Evolutionary conservation across 805 yeast species (phyloP), one percentile per base, ranked within the genome.

Genomic region (Komagataella pastoris): DNA sequence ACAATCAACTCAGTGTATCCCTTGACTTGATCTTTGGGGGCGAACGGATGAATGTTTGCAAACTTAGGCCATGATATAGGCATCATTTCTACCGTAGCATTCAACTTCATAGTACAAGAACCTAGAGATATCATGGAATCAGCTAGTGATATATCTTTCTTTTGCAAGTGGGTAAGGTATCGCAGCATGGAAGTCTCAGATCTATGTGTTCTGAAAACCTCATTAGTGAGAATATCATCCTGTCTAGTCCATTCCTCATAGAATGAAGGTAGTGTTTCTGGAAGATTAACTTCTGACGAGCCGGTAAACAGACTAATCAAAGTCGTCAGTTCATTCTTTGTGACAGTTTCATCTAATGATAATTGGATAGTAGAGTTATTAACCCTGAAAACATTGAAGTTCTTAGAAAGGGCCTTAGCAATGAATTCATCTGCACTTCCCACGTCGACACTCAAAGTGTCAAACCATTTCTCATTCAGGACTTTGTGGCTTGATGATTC

Each of bases 101-200:
- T 93, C 62, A 93, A 76, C 67, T 93, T 93, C 99, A 93, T 93
- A 17, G 99, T 93, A 73, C 99, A 93, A 6, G 97, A 88, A 23
- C 99, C 99, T 56, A 93, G 76, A 19, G 99, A 95, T 55, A 93
- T 93, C 99, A 93, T 93, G 4, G 97, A 86, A 62, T 89, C 85
- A 8, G 98, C 97, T 54, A 93, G 74, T 0, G 98, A 91, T 54
- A 93, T 73, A 70, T 93, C 99, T 69, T 86, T 88, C 54, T 79
- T 68, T 69, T 93, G 98, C 51, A 93, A 73, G 54, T 77, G 76
- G 63, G 88, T 93, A 59, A 93, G 70, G 69, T 93, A 93, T 65
- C 99, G 80, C 58, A 93, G 75, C 85, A 93, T 85, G 50, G 96
- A 83, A 30, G 99, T 93, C 70, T 93, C 99, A 6, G 96, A 85